Percentiles rank a stretch among this genome's conserved stretches.
phyloP scores from a whole-genome alignment of 768 basidiomycete species.

The Boletus barrowsii region DNA sequence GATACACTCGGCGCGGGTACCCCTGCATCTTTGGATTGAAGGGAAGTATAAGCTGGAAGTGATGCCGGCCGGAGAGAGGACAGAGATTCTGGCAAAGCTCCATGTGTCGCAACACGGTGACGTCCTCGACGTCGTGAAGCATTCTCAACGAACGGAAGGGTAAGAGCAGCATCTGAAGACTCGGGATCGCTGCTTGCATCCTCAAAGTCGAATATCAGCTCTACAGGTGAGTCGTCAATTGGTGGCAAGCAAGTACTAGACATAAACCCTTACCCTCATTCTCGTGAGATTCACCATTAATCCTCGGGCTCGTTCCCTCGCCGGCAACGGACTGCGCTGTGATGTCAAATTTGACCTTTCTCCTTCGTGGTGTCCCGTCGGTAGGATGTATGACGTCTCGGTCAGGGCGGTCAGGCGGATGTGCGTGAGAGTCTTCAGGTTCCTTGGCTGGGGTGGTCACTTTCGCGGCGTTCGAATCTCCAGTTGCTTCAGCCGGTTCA shows the following conservation, averaged over 20 bases:
- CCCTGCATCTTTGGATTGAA: conserved; percentile 32
- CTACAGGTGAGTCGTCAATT: conserved; percentile 32
- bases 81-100: conserved; percentile 54
- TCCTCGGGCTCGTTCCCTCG: conserved; percentile 34
- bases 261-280: conserved; percentile 43
- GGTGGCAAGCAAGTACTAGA: neutral
- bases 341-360: conserved; percentile 73
- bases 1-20: neutral
- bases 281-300: conserved; percentile 32
- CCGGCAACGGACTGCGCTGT: conserved; percentile 54
- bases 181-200: conserved; percentile 41
- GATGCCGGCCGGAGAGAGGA: conserved; percentile 63
- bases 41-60: conserved; percentile 62
- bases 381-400: conserved; percentile 25
- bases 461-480: conserved; percentile 11
- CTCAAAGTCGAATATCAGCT: conserved; percentile 71
- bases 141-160: conserved; percentile 36
- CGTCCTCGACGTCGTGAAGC: conserved; percentile 24
- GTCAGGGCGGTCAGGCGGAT: conserved; percentile 19
- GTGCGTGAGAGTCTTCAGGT: conserved; percentile 6
- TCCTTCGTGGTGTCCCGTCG: conserved; percentile 42
- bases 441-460: conserved; percentile 7
- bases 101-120: conserved; percentile 28
- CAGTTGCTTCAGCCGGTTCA: conserved; percentile 10
- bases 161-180: conserved; percentile 32